Base-by-base conservation (phyloP, 2,329 filamentous ascomycete species). In the Fusarium paranaense region DNA sequence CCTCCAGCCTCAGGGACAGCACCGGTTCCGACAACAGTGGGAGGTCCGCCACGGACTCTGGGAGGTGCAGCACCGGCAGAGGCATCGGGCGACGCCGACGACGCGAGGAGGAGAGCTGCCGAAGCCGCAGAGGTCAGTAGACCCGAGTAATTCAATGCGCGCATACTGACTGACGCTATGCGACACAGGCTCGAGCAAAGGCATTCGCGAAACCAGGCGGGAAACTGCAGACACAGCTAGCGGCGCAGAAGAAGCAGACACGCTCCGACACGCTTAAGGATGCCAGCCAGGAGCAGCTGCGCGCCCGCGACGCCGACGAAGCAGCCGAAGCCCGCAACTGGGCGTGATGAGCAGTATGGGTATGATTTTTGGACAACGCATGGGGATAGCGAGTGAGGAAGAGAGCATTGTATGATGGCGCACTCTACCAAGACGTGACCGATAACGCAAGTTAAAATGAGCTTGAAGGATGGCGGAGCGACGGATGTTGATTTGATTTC, bases 91-190 rank as follows among this genome's bases (percentile, higher is more conserved):
- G 78, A 78, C 62, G 79, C 83, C 3, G 85, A 86, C 22, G 92
- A 95, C 80, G 92, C 94, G 37, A 88, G 92, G 67, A 87, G 86
- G 64, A 93, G 91, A 69, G 95, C 95, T 5, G 95, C 94, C 0
- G 89, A 90, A 74, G 95, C 95, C 62, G 95, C 95, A 69, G 94
- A 97, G 91, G 95, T 97, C 82, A 80, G 90, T 85, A 62, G 47
- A 33, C 20, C 30, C 37, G 30, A 25, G 40, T 6, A 22, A 27
- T 25, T 6, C 45, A 27, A 54, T 54, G 50, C 50, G 50, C 50
- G 18, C 50, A 54, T 6, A 2, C 47, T 54, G 30, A 13, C 22
- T 38, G 54, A 22, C 11, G 35, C 20, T 18, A 38, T 57, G 54
- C 33, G 32, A 50, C 54, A 58, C 25, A 95, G 93, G 91, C 92